phyloP scores from a whole-genome alignment of 1,284 basidiomycete genomes.

The Rhodotorula glutinis region DNA sequence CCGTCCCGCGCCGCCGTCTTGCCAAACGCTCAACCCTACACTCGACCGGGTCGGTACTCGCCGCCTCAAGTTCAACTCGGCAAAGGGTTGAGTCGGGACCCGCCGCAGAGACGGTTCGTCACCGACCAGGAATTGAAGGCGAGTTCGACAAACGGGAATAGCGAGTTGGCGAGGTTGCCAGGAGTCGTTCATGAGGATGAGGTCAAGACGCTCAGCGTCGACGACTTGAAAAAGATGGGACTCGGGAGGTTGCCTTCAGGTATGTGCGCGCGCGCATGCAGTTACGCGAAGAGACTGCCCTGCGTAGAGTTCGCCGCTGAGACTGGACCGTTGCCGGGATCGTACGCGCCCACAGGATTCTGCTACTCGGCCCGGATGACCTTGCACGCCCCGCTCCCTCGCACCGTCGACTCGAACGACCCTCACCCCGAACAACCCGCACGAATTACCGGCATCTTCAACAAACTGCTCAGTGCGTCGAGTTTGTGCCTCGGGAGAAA shows the following conservation, averaged over 20 bases:
- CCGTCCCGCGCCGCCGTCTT: conserved; percentile 25
- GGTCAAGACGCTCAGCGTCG: conserved; percentile 16
- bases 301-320: too few relatives aligned
- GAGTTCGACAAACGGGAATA: neutral
- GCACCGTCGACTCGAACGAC: conserved; percentile 50
- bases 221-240: conserved; percentile 25
- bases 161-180: conserved; percentile 4
- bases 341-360: conserved; percentile 58
- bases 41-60: conserved; percentile 21
- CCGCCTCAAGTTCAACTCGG: conserved; percentile 9
- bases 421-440: conserved; percentile 83
- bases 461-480: conserved; percentile 55
- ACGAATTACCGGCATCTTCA: conserved; percentile 77
- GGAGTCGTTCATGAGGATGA: conserved; percentile 28
- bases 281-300: too few relatives aligned
- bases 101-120: conserved; percentile 18
- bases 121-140: conserved; percentile 16
- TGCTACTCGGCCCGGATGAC: conserved; percentile 87
- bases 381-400: conserved; percentile 58
- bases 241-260: conserved; percentile 26
- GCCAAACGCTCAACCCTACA: conserved; percentile 27
- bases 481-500: neutral
- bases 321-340: neutral
- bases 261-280: neutral
- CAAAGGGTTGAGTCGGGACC: conserved; percentile 14